These are phyloP conservation scores for Kingdonia uniflora DNA, from an alignment of 164 flowering plant genomes.

Conservation along the genomic window DNA sequence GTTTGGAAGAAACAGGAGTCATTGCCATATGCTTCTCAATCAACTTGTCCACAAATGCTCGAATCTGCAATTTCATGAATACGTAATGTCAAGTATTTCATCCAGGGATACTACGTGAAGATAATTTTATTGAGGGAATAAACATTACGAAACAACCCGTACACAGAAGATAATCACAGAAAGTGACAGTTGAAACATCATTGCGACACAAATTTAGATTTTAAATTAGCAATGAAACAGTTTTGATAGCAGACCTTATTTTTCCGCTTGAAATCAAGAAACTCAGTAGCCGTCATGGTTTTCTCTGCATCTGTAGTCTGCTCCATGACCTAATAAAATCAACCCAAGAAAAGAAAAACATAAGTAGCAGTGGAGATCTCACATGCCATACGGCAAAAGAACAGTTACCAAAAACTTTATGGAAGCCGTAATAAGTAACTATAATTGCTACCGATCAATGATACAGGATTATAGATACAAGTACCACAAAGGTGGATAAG, in stretches of 20 bases:
- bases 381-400: no score
- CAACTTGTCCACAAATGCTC: conserved; percentile 89
- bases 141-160: no score
- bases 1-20: conserved; percentile 33
- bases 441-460: no score
- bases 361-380: no score
- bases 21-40: conserved; percentile 83
- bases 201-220: not conserved
- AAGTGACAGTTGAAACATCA: not conserved
- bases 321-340: conserved; percentile 78
- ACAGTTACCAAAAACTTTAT: no score
- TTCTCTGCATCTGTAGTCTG: conserved; percentile 85
- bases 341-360: conserved; percentile 1
- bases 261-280: conserved; percentile 92
- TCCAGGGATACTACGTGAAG: not conserved
- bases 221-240: not conserved
- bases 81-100: not conserved
- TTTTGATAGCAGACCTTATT: conserved; percentile 48
- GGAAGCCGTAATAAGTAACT: no score
- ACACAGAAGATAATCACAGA: not conserved
- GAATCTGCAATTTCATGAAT: conserved; percentile 52
- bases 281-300: conserved; percentile 63
- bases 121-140: not conserved
- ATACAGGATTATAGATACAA: no score
- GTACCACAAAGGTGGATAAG: no score